phyloP scores from a whole-genome alignment of 139 green algal species.

The Chlorella vulgaris region DNA sequence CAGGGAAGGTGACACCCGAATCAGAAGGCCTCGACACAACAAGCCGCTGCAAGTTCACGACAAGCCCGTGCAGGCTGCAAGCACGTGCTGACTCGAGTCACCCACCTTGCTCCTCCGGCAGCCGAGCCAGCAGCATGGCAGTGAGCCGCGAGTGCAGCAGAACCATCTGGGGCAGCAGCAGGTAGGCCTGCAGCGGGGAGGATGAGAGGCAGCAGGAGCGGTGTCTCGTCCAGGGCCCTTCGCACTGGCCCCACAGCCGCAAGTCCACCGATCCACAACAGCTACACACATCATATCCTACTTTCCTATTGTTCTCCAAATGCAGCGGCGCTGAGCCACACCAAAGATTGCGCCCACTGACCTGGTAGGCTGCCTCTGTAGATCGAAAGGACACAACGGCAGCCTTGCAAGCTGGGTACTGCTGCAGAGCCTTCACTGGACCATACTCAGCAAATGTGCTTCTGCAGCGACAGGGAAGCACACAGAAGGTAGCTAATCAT shows the following conservation, averaged over 20 bases:
- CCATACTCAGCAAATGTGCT: conserved; percentile 18
- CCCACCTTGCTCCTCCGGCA: not conserved
- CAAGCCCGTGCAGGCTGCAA: no score
- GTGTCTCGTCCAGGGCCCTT: not conserved
- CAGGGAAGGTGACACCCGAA: no score
- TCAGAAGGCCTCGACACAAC: no score
- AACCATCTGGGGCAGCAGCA: conserved; percentile 14
- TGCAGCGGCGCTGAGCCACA: not conserved
- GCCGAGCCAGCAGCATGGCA: not conserved
- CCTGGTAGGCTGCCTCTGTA: conserved; percentile 7
- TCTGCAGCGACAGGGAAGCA: not conserved
- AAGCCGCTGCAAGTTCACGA: no score
- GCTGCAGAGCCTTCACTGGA: conserved; percentile 5
- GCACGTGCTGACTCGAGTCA: no score
- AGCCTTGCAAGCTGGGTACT: conserved; percentile 6
- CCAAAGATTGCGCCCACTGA: not conserved
- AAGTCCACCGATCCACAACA: no score
- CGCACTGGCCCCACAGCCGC: no score
- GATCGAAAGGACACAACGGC: not conserved
- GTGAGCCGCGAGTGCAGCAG: conserved; percentile 2
- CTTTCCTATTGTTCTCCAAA: no score
- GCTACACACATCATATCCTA: no score
- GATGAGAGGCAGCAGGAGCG: not conserved
- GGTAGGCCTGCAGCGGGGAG: conserved; percentile 3
- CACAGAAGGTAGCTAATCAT: not conserved